Evolutionary conservation across 331 rosid species (phyloP).

Genomic region (Acacia pycnantha): DNA sequence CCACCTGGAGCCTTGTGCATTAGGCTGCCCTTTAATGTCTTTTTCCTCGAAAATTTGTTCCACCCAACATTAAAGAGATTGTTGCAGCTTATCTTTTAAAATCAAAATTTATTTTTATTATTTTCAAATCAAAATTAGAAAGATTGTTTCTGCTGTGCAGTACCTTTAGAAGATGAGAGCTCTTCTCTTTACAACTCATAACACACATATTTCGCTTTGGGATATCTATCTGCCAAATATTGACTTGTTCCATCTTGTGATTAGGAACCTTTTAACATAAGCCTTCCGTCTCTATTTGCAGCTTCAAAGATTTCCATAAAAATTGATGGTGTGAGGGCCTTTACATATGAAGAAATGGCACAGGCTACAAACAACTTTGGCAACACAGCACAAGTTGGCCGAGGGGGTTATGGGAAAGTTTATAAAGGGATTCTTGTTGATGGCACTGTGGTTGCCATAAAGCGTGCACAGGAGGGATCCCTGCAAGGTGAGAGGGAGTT

Average conservation of each 20-base stretch:
- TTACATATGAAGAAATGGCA: constrained; percentile 58
- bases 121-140: not conserved
- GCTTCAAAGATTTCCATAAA: constrained; percentile 51
- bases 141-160: not conserved
- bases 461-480: constrained; percentile 93
- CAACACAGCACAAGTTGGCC: constrained; percentile 56
- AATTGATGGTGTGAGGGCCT: constrained; percentile 63
- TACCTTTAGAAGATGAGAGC: not conserved
- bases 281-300: constrained; percentile 32
- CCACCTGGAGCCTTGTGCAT: too few species aligned
- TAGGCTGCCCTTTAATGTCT: not conserved
- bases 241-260: not conserved
- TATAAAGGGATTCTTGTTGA: constrained; percentile 74
- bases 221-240: not conserved
- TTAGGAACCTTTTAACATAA: not conserved
- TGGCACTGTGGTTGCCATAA: constrained; percentile 77
- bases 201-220: not conserved
- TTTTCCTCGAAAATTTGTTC: not conserved
- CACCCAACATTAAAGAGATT: not conserved
- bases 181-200: not conserved
- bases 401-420: constrained; percentile 94
- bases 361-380: constrained; percentile 59
- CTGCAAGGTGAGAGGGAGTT: constrained; percentile 92
- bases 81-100: not conserved
- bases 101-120: not conserved